A percentile compares a stretch with the other conserved stretches of the same genome.
These are phyloP conservation scores for Colletotrichum plurivorum DNA, from an alignment of 2,329 filamentous ascomycete species.

Conservation along the genomic window DNA sequence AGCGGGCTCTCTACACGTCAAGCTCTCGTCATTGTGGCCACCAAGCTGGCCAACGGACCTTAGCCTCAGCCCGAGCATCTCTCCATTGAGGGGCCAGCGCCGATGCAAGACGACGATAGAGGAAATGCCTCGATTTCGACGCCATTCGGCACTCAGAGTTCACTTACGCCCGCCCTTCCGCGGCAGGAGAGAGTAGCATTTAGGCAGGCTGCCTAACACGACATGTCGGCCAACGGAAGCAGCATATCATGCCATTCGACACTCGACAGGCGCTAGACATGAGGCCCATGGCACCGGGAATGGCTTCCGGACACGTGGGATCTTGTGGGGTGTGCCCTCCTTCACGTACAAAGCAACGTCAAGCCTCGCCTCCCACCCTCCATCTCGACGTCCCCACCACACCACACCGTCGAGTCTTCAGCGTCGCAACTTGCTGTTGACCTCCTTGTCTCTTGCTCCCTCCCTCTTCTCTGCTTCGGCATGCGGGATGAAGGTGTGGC, in stretches of 20 bases:
- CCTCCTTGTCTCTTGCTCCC: not conserved
- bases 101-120: slow-evolving; percentile 24
- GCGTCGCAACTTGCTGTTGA: not conserved
- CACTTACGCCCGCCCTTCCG: slow-evolving; percentile 18
- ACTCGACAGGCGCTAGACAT: slow-evolving; percentile 4
- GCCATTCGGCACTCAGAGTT: slow-evolving; percentile 22
- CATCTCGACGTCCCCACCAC: slow-evolving; percentile 17
- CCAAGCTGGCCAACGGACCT: not conserved
- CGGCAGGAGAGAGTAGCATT: slow-evolving; percentile 16
- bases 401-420: not conserved
- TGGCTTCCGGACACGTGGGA: slow-evolving; percentile 37
- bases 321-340: slow-evolving; percentile 32
- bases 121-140: not conserved
- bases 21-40: slow-evolving; percentile 14
- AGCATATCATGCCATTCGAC: slow-evolving; percentile 28
- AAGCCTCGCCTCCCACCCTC: slow-evolving; percentile 18
- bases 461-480: not conserved
- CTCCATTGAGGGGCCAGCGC: slow-evolving; percentile 19
- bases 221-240: slow-evolving; percentile 27
- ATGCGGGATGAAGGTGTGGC: too few species aligned
- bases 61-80: slow-evolving; percentile 8
- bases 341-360: slow-evolving; percentile 28
- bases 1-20: slow-evolving; percentile 19
- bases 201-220: slow-evolving; percentile 13
- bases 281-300: slow-evolving; percentile 24